Base-by-base conservation (phyloP, 2,329 filamentous ascomycete species). In the Claviceps sp. region DNA sequence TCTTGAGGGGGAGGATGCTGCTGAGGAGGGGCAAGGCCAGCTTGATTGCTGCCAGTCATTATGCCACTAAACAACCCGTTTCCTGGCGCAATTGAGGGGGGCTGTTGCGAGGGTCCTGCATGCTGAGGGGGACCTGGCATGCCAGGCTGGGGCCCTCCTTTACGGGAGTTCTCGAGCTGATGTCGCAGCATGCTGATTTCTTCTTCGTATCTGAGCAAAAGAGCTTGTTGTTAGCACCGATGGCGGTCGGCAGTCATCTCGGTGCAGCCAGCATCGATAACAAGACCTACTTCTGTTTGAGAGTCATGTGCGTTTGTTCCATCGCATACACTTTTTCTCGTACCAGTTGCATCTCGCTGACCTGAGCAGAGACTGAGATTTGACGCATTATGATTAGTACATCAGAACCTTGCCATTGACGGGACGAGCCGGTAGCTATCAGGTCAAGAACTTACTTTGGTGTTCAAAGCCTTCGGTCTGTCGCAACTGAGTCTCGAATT, bases 31-130 rank as follows among this genome's bases (percentile, higher is more conserved):
- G 87, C 88, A 57, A 88, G 86, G 55, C 86, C 88, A 61, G 84
- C 86, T 71, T 91, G 88, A 61, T 84, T 86, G 56, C 79, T 82
- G 58, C 91, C 91, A 52, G 90, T 82, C 88, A 98, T 97, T 65
- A 97, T 95, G 52, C 88, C 89, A 59, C 88, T 89, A 65, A 98
- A 97, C 42, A 97, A 77, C 63, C 94, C 93, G 66, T 86, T 91
- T 26, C 91, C 90, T 63, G 94, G 86, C 30, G 89, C 88, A 59
- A 97, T 86, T 48, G 88, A 90, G 38, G 93, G 91, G 55, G 86
- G 86, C 56, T 88, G 86, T 69, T 93, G 88, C 48, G 86, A 83
- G 53, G 88, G 85, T 44, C 85, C 88, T 54, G 80, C 80, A 57
- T 93, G 87, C 63, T 85, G 84, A 55, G 84, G 79, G 42, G 83